phyloP scores from a whole-genome alignment of 139 green algal genomes.

The Coccomyxa sp. region DNA sequence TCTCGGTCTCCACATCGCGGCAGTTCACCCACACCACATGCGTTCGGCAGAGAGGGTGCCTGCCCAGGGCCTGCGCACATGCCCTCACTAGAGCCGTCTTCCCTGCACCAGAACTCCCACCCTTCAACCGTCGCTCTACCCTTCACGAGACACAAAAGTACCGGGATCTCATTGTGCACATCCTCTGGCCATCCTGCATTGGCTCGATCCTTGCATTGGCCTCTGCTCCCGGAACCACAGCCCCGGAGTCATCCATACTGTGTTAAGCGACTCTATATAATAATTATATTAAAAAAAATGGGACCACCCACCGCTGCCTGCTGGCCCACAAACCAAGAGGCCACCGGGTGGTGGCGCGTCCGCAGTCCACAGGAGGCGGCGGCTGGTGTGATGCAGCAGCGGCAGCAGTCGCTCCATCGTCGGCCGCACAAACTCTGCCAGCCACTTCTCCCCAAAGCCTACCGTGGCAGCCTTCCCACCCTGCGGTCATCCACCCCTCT shows the following conservation, averaged over 20 bases:
- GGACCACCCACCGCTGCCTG: conserved; percentile 25
- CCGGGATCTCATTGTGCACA: no score
- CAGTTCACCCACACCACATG: conserved; percentile 46
- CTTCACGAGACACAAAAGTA: no score
- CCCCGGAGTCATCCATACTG: background rate
- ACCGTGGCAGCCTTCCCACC: background rate
- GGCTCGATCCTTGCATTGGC: no score
- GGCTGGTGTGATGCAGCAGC: background rate
- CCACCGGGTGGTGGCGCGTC: conserved; percentile 31
- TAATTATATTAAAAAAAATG: background rate
- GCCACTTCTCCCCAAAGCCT: background rate
- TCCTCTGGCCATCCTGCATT: no score
- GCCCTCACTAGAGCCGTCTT: conserved; percentile 40
- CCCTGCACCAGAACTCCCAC: conserved; percentile 19
- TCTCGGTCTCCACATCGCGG: conserved; percentile 34
- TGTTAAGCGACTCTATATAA: background rate
- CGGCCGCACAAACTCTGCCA: background rate
- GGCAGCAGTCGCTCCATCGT: background rate
- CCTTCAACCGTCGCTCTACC: no score
- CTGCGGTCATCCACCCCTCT: no score
- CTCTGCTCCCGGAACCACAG: no score
- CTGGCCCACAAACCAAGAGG: conserved; percentile 45
- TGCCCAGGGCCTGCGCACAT: conserved; percentile 20
- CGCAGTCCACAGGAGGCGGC: conserved; percentile 8
- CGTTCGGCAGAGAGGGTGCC: conserved; percentile 25